These are phyloP conservation scores for Citrus inodora DNA, from an alignment of 345 rosid species.

Conservation along the genomic window DNA sequence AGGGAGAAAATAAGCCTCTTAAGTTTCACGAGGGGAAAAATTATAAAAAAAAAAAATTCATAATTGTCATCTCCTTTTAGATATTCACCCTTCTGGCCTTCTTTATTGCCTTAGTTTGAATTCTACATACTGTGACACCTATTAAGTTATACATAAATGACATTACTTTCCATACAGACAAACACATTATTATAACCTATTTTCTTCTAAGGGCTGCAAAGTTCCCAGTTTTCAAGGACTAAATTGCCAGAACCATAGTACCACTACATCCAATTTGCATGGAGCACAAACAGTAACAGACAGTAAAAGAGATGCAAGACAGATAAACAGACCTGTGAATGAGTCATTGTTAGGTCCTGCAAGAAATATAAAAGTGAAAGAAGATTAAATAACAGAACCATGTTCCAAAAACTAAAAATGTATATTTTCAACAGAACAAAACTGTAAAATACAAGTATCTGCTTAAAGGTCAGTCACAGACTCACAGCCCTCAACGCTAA, in stretches of 20 bases:
- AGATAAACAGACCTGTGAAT: slow-evolving; percentile 27
- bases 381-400: neutral
- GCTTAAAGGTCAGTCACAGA: neutral
- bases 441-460: neutral
- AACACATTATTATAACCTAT: neutral
- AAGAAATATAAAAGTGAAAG: slow-evolving; percentile 4
- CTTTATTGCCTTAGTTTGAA: neutral
- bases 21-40: neutral
- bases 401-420: neutral
- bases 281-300: neutral
- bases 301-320: neutral
- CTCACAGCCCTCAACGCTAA: neutral
- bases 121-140: neutral
- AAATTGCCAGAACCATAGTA: neutral
- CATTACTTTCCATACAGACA: neutral
- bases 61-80: neutral
- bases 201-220: neutral
- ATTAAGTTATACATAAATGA: neutral
- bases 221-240: neutral
- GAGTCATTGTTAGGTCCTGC: slow-evolving; percentile 28
- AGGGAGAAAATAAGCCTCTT: too few species aligned
- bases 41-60: neutral
- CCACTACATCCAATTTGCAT: neutral
- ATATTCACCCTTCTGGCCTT: neutral
- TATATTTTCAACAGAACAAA: neutral